Evolutionary conservation across 2,329 filamentous ascomycete species (phyloP).

Genomic region (Colletotrichum echinochloae): DNA sequence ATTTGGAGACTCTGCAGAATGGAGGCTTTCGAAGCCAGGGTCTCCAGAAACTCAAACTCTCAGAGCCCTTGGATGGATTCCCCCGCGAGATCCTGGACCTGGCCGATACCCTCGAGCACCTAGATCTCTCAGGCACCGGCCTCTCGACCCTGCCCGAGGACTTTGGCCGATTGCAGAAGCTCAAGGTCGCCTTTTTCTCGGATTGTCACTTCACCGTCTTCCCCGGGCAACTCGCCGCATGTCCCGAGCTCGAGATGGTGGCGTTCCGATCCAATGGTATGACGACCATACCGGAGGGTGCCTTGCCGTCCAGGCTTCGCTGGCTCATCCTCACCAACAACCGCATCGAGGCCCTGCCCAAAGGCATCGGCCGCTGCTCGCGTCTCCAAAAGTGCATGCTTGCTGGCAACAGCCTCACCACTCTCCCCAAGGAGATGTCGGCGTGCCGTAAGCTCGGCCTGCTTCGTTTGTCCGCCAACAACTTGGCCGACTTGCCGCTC

Average conservation of each 20-base stretch:
- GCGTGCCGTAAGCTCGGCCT: slow-evolving; percentile 58
- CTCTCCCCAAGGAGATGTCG: slow-evolving; percentile 56
- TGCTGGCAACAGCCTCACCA: slow-evolving; percentile 57
- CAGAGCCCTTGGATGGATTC: slow-evolving; percentile 50
- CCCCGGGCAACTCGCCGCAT: slow-evolving; percentile 55
- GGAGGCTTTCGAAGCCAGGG: slow-evolving; percentile 48
- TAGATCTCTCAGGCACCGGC: slow-evolving; percentile 61
- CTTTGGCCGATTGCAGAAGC: slow-evolving; percentile 55
- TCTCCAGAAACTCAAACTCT: slow-evolving; percentile 52
- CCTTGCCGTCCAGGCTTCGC: slow-evolving; percentile 57
- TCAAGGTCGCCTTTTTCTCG: slow-evolving; percentile 61
- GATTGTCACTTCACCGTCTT: slow-evolving; percentile 58
- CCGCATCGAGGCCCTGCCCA: slow-evolving; percentile 52
- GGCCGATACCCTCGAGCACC: slow-evolving; percentile 56
- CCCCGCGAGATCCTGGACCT: slow-evolving; percentile 56
- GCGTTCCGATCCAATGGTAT: slow-evolving; percentile 62
- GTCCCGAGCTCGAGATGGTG: slow-evolving; percentile 61
- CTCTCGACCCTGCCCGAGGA: slow-evolving; percentile 55
- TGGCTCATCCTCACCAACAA: slow-evolving; percentile 64
- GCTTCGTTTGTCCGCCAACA: slow-evolving; percentile 58
- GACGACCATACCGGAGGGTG: slow-evolving; percentile 54
- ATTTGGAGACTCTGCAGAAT: slow-evolving; percentile 47
- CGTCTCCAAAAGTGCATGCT: slow-evolving; percentile 62
- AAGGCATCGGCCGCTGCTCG: slow-evolving; percentile 56
- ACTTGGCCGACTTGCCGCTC: slow-evolving; percentile 51